phyloP scores from a whole-genome alignment of 140 eudicot genomes.

The Anethum foeniculum region DNA sequence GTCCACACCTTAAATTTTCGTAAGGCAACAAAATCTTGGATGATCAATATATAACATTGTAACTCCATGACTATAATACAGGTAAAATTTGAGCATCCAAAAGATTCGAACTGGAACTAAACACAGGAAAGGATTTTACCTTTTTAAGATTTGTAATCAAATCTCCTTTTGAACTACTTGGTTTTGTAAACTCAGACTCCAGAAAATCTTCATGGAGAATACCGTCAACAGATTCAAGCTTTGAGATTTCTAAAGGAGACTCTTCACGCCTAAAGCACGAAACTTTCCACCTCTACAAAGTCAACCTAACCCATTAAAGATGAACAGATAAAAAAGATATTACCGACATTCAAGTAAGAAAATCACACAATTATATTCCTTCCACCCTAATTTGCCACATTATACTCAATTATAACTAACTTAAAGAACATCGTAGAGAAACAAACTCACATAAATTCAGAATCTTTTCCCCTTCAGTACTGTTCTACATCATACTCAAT shows the following conservation, averaged over 20 bases:
- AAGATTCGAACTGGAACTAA: background rate
- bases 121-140: constrained; percentile 27
- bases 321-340: background rate
- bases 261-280: constrained; percentile 85
- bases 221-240: constrained; percentile 36
- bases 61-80: background rate
- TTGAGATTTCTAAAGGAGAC: constrained; percentile 33
- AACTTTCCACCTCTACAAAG: constrained; percentile 60
- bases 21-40: background rate
- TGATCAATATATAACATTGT: background rate
- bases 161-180: constrained; percentile 29
- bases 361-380: background rate
- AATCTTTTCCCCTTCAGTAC: background rate
- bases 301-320: background rate
- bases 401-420: background rate
- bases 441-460: background rate
- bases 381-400: background rate
- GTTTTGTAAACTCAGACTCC: constrained; percentile 36
- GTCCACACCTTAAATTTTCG: background rate
- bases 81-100: background rate
- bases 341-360: background rate
- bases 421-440: background rate
- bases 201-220: constrained; percentile 34
- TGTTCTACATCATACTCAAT: background rate
- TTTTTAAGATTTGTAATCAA: constrained; percentile 43